Conservation (phyloP, 805 yeast species). For the Komagataella populi region DNA sequence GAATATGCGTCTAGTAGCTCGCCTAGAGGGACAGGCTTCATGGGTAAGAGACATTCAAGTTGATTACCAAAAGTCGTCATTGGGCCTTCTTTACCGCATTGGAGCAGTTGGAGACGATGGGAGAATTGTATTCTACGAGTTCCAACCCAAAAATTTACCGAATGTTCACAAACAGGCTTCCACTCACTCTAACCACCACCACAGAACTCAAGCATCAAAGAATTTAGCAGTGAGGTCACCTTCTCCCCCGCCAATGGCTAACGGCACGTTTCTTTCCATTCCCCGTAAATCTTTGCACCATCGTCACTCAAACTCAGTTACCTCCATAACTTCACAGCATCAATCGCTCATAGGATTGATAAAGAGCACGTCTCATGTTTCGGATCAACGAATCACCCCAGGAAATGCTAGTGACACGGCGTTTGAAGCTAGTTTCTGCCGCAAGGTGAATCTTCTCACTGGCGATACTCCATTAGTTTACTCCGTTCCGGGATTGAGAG, state of each 20-base stretch:
- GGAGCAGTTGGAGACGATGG: slow-evolving; percentile 48
- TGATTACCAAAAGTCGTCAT: slow-evolving; percentile 21
- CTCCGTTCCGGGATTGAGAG: slow-evolving; percentile 9
- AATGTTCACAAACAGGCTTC: slow-evolving; percentile 13
- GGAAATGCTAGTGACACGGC: neutral
- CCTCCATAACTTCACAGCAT: slow-evolving; percentile 14
- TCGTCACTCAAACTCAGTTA: slow-evolving; percentile 12
- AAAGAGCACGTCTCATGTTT: slow-evolving; percentile 1
- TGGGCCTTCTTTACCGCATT: slow-evolving; percentile 26
- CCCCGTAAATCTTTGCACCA: neutral
- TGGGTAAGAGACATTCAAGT: slow-evolving; percentile 34
- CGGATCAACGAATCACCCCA: neutral
- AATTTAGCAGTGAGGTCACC: neutral
- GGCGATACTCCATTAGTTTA: slow-evolving; percentile 11
- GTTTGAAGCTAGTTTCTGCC: neutral
- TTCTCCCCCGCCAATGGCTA: neutral
- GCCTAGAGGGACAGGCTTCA: slow-evolving; percentile 34
- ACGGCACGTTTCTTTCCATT: neutral
- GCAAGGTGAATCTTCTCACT: neutral
- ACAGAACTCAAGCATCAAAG: neutral
- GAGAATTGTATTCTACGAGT: slow-evolving; percentile 36
- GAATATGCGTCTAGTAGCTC: slow-evolving; percentile 12
- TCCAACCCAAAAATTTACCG: slow-evolving; percentile 29
- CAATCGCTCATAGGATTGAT: slow-evolving; percentile 13
- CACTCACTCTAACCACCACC: neutral